A percentile compares a stretch with the other conserved stretches of the same genome.
Conservation (phyloP, 495 filamentous ascomycete species). For the Podospora pseudopauciseta region DNA sequence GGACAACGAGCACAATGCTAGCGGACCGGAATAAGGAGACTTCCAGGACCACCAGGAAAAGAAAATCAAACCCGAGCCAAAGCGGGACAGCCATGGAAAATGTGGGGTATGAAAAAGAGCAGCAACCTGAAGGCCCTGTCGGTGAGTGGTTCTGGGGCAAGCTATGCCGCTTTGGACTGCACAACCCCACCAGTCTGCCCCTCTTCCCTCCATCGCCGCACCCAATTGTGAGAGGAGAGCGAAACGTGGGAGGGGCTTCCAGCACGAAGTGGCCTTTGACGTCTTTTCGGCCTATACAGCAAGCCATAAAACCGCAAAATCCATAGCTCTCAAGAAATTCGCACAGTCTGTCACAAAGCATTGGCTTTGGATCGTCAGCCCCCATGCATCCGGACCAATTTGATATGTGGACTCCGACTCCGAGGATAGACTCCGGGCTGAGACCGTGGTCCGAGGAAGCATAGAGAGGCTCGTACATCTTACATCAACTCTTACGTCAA, state of each 20-base stretch:
- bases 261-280: background rate
- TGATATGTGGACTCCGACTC: background rate
- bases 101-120: background rate
- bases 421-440: background rate
- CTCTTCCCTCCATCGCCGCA: background rate
- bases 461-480: background rate
- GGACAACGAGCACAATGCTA: slow-evolving; percentile 3
- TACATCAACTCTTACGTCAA: background rate
- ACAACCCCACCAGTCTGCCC: background rate
- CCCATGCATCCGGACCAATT: background rate
- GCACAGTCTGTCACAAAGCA: background rate
- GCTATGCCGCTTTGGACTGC: background rate
- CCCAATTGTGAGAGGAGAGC: background rate
- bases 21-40: slow-evolving; percentile 3
- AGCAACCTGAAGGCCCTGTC: background rate
- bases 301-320: background rate
- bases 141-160: background rate
- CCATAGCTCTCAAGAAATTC: background rate
- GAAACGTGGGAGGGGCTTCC: background rate
- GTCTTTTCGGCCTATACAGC: too few relatives aligned
- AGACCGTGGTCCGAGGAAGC: background rate
- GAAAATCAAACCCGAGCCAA: slow-evolving; percentile 9
- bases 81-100: background rate
- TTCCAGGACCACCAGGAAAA: background rate
- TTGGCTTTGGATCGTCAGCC: background rate